Conservation (phyloP, 2,329 filamentous ascomycete genomes). For the Microsporum ferrugineum region DNA sequence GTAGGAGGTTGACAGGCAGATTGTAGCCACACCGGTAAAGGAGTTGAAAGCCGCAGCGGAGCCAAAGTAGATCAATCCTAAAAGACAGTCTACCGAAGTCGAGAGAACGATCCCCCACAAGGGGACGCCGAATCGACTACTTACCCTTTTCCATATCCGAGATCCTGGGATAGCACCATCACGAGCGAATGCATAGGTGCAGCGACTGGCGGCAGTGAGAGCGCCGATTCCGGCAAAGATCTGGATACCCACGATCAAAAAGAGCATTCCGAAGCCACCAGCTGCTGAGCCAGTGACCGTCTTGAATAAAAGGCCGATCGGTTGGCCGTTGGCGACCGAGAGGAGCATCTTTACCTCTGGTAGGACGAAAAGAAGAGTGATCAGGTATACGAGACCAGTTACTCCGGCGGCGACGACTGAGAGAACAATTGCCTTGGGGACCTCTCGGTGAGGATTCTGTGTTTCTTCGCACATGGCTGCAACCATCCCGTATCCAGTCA, state of each 20-base stretch:
- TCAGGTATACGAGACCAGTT: slow-evolving; percentile 55
- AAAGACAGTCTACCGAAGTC: slow-evolving; percentile 54
- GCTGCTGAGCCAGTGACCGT: slow-evolving; percentile 59
- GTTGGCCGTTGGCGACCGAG: slow-evolving; percentile 57
- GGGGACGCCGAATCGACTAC: slow-evolving; percentile 56
- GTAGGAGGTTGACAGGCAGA: slow-evolving; percentile 65
- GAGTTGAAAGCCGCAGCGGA: slow-evolving; percentile 65
- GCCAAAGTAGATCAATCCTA: slow-evolving; percentile 71
- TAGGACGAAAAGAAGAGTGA: slow-evolving; percentile 65
- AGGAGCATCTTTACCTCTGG: slow-evolving; percentile 56
- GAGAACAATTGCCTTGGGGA: slow-evolving; percentile 59
- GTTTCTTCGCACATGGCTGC: slow-evolving; percentile 63
- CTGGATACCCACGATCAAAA: slow-evolving; percentile 64
- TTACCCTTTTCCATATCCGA: slow-evolving; percentile 53
- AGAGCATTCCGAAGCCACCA: slow-evolving; percentile 63
- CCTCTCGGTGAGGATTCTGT: slow-evolving; percentile 55
- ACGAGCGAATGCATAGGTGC: slow-evolving; percentile 64
- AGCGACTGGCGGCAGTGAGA: slow-evolving; percentile 60
- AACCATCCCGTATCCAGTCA: slow-evolving; percentile 56
- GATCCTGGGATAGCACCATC: slow-evolving; percentile 65
- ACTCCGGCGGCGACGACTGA: slow-evolving; percentile 56
- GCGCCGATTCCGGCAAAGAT: slow-evolving; percentile 67
- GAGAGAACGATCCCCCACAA: slow-evolving; percentile 59
- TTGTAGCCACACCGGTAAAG: slow-evolving; percentile 69
- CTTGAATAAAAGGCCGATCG: slow-evolving; percentile 66